phyloP scores from a whole-genome alignment of 148 eudicot genomes.

The Beta vulgaris region DNA sequence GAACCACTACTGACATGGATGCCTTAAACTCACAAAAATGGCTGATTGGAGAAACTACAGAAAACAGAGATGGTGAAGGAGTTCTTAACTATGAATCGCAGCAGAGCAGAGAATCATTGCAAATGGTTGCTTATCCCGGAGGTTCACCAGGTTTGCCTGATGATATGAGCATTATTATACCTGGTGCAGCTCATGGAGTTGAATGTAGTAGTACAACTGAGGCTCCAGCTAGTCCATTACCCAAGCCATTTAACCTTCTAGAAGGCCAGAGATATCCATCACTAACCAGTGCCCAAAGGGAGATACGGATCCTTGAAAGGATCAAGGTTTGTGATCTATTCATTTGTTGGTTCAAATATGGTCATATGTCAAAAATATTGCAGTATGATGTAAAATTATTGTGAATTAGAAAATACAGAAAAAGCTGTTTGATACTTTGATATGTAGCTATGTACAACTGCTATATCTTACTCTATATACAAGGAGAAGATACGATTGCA shows the following conservation, averaged over 20 bases:
- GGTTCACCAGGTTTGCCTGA: slow-evolving; percentile 22
- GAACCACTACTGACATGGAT: slow-evolving; percentile 31
- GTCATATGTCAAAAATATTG: slow-evolving; percentile 1
- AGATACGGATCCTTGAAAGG: slow-evolving; percentile 71
- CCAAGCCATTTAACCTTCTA: slow-evolving; percentile 44
- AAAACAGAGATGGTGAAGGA: slow-evolving; percentile 33
- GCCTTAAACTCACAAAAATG: slow-evolving; percentile 34
- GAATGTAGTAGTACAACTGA: slow-evolving; percentile 33
- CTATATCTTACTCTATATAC: too few relatives aligned
- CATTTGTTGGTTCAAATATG: slow-evolving; percentile 1
- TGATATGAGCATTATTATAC: slow-evolving; percentile 29
- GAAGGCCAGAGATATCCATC: slow-evolving; percentile 72
- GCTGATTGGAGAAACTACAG: slow-evolving; percentile 25
- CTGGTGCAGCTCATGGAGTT: slow-evolving; percentile 25
- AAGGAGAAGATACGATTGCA: not conserved
- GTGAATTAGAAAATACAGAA: not conserved
- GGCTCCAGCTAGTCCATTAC: slow-evolving; percentile 32
- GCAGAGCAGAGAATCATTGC: slow-evolving; percentile 30
- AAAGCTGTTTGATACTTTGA: not conserved
- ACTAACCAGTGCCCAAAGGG: slow-evolving; percentile 70
- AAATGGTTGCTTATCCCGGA: slow-evolving; percentile 30
- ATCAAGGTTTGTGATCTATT: slow-evolving; percentile 55
- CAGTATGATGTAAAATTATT: not conserved
- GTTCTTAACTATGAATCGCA: slow-evolving; percentile 29
- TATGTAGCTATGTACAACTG: not conserved